These are phyloP conservation scores for Phytophthora megakarya DNA, from an alignment of 352 stramenopile species.

Conservation along the genomic window DNA sequence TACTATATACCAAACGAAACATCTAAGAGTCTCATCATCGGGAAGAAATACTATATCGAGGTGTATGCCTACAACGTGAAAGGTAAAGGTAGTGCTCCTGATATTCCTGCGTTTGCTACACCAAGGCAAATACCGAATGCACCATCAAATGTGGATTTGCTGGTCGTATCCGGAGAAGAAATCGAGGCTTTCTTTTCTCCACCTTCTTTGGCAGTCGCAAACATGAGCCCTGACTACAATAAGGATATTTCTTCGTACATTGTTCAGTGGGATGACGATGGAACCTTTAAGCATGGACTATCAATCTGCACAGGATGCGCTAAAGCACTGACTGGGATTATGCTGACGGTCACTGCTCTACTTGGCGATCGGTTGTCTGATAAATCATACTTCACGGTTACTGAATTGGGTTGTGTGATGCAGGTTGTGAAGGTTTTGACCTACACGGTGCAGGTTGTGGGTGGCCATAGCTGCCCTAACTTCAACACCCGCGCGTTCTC, in stretches of 20 bases:
- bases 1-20: conserved; percentile 71
- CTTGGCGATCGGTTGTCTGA: conserved; percentile 9
- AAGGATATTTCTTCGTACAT: conserved; percentile 91
- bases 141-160: conserved; percentile 84
- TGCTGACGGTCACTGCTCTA: conserved; percentile 39
- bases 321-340: conserved; percentile 40
- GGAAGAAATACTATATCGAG: conserved; percentile 80
- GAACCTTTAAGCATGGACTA: conserved; percentile 76
- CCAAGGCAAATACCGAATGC: conserved; percentile 88
- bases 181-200: conserved; percentile 92
- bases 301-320: conserved; percentile 55
- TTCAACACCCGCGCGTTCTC: conserved; percentile 61
- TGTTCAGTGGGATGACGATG: conserved; percentile 86
- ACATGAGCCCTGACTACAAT: conserved; percentile 70
- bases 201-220: conserved; percentile 54
- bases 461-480: conserved; percentile 38
- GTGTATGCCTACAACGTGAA: conserved; percentile 78
- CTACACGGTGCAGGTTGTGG: conserved; percentile 31
- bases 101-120: conserved; percentile 43
- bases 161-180: conserved; percentile 86
- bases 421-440: conserved; percentile 29
- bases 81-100: conserved; percentile 58
- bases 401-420: conserved; percentile 55
- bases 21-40: conserved; percentile 52
- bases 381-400: conserved; percentile 55